Conservation (phyloP, 441 rosid species). For the Manihot esculenta region DNA sequence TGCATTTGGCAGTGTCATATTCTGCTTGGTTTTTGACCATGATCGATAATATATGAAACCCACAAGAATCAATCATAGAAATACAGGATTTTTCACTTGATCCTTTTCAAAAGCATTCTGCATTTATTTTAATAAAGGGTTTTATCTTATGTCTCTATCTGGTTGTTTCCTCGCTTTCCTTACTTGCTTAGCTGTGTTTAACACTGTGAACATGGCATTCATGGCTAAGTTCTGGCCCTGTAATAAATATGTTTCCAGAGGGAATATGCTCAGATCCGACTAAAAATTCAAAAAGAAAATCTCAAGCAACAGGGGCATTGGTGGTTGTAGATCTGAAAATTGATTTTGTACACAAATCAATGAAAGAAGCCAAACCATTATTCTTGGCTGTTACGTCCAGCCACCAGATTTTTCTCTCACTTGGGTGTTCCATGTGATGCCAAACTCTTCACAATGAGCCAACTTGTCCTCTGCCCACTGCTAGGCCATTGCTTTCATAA, state of each 20-base stretch:
- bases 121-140: neutral
- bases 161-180: too few relatives aligned
- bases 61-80: neutral
- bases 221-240: too few relatives aligned
- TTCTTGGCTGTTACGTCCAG: conserved; percentile 30
- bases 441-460: neutral
- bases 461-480: conserved; percentile 1
- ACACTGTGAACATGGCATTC: too few relatives aligned
- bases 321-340: neutral
- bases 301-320: neutral
- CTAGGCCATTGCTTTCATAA: conserved; percentile 7
- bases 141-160: too few relatives aligned
- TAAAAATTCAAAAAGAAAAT: neutral
- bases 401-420: neutral
- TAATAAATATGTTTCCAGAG: neutral
- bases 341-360: neutral
- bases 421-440: conserved; percentile 7
- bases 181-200: too few relatives aligned
- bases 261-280: neutral
- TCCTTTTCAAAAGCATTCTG: neutral
- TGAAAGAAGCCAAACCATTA: conserved; percentile 1
- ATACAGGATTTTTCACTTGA: neutral
- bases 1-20: neutral
- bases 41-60: too few relatives aligned
- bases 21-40: neutral